Conservation (phyloP, 495 filamentous ascomycete genomes). For the Penicillium paradoxum region DNA sequence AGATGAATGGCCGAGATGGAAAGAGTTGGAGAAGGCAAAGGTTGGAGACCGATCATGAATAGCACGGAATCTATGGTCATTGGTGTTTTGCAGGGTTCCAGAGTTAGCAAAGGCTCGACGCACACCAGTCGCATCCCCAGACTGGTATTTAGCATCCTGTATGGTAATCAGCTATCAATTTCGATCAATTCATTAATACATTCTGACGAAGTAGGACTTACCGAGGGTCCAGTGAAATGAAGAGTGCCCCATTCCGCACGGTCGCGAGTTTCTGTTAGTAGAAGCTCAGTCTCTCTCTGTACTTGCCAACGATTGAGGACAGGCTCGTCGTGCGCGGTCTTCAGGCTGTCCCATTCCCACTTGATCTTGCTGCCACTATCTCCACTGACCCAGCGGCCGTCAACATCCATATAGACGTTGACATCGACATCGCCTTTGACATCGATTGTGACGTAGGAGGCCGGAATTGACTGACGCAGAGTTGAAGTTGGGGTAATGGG, state of each 20-base stretch:
- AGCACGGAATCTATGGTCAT: constrained; percentile 59
- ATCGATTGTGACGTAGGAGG: constrained; percentile 74
- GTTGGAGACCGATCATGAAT: constrained; percentile 85
- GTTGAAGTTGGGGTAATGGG: constrained; percentile 92
- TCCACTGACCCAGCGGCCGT: constrained; percentile 86
- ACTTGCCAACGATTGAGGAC: constrained; percentile 60
- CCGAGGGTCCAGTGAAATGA: constrained; percentile 67
- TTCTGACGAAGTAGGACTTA: constrained; percentile 22
- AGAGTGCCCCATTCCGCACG: constrained; percentile 86
- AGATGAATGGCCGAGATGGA: constrained; percentile 42
- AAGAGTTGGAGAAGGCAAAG: constrained; percentile 85
- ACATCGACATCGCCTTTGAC: constrained; percentile 67
- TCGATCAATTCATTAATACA: background rate
- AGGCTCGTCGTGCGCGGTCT: constrained; percentile 17
- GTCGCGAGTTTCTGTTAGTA: constrained; percentile 70
- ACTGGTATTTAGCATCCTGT: constrained; percentile 59
- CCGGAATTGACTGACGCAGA: constrained; percentile 83
- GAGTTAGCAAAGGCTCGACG: constrained; percentile 69
- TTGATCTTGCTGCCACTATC: constrained; percentile 61
- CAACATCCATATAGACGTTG: constrained; percentile 82
- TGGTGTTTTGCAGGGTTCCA: constrained; percentile 59
- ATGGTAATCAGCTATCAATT: constrained; percentile 13
- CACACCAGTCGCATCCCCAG: constrained; percentile 62
- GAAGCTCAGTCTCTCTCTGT: constrained; percentile 56
- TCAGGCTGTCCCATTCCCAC: constrained; percentile 56